Evolutionary conservation across 257 asterid species (phyloP).

Genomic region (Nyctanthes arbortristis): DNA sequence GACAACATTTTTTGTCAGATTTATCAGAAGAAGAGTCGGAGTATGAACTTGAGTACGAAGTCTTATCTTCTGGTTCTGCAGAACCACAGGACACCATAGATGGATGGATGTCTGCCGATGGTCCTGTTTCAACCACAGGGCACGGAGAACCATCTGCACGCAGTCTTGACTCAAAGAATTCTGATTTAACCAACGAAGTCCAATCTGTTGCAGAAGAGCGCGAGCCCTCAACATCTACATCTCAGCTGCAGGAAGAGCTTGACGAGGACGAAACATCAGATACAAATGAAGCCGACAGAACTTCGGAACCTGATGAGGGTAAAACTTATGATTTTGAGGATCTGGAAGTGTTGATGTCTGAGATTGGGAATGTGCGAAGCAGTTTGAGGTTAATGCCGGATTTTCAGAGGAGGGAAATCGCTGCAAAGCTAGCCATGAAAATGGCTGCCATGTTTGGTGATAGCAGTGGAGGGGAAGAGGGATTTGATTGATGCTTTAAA

Average conservation of each 20-base stretch:
- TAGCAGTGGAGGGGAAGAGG: slow-evolving; percentile 71
- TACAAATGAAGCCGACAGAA: slow-evolving; percentile 31
- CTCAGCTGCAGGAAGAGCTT: slow-evolving; percentile 35
- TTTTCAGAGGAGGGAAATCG: slow-evolving; percentile 96
- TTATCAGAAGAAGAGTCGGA: slow-evolving; percentile 78
- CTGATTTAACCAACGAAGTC: slow-evolving; percentile 15
- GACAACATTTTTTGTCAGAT: slow-evolving; percentile 44
- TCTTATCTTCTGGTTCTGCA: slow-evolving; percentile 76
- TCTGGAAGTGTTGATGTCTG: slow-evolving; percentile 83
- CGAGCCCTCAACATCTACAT: slow-evolving; percentile 47
- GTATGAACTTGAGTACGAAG: slow-evolving; percentile 72
- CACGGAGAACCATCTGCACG: slow-evolving; percentile 23
- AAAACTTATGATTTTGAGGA: slow-evolving; percentile 65
- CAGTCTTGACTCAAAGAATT: slow-evolving; percentile 3
- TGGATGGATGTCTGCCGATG: slow-evolving; percentile 55
- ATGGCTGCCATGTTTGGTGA: slow-evolving; percentile 96
- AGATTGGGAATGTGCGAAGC: slow-evolving; percentile 77
- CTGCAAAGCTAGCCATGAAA: slow-evolving; percentile 90
- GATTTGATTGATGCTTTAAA: slow-evolving; percentile 32
- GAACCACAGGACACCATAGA: slow-evolving; percentile 70
- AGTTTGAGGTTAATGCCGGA: slow-evolving; percentile 87
- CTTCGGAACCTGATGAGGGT: slow-evolving; percentile 46
- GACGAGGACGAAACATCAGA: slow-evolving; percentile 34
- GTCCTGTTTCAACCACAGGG: slow-evolving; percentile 27
- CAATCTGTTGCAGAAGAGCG: slow-evolving; percentile 28